These are phyloP conservation scores for Sanghuangporus baumii DNA, from an alignment of 1,284 basidiomycete genomes.

Conservation along the genomic window DNA sequence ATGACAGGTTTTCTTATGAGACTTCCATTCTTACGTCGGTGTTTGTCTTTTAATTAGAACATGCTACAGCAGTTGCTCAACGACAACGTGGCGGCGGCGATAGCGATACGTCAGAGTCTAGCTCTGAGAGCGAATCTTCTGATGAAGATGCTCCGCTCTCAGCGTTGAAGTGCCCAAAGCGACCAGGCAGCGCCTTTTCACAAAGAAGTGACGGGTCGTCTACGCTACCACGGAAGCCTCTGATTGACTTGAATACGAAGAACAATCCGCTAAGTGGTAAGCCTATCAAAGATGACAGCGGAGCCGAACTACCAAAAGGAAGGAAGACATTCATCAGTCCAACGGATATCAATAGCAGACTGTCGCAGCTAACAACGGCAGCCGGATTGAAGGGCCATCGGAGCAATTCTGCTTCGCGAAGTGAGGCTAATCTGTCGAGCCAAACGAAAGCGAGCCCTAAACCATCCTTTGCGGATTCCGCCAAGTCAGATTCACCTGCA, in stretches of 20 bases:
- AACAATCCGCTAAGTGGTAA: constrained; percentile 27
- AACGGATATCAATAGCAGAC: constrained; percentile 23
- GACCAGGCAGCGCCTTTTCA: constrained; percentile 42
- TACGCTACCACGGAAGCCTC: constrained; percentile 35
- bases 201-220: constrained; percentile 28
- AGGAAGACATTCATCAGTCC: constrained; percentile 11
- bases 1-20: constrained; percentile 5
- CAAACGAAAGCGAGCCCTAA: neutral
- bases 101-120: constrained; percentile 23
- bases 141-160: constrained; percentile 36
- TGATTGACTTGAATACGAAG: constrained; percentile 41
- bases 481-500: constrained; percentile 9
- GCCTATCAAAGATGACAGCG: constrained; percentile 19
- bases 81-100: constrained; percentile 3
- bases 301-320: constrained; percentile 19
- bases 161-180: constrained; percentile 32
- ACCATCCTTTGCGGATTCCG: neutral
- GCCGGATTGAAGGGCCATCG: constrained; percentile 11
- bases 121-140: constrained; percentile 20
- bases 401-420: constrained; percentile 10
- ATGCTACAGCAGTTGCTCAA: neutral
- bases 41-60: neutral
- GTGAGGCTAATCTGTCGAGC: constrained; percentile 15
- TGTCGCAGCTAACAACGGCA: constrained; percentile 19
- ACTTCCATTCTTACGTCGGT: constrained; percentile 19